Base-by-base conservation (phyloP, 306 rosid species). In the Dalbergia cultrata region DNA sequence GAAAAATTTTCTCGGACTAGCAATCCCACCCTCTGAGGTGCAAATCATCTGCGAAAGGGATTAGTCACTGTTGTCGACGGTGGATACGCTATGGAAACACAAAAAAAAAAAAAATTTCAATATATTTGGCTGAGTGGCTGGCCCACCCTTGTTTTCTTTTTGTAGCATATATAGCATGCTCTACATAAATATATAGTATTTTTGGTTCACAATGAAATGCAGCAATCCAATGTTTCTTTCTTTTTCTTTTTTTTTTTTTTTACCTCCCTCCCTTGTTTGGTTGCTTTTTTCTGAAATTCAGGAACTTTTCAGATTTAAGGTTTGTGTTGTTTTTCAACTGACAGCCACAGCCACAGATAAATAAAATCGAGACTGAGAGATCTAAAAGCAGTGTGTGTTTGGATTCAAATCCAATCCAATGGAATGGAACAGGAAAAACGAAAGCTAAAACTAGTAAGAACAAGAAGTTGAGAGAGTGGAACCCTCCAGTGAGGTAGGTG, bases 91-190 rank as follows among this genome's bases (percentile, higher is more conserved):
- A n/a, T n/a, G n/a, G n/a, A n/a, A n/a, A n/a, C n/a, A n/a, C n/a
- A n/a, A n/a, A n/a, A n/a, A n/a, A n/a, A n/a, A n/a, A n/a, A n/a
- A n/a, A n/a, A n/a, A n/a, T n/a, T n/a, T 83, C 64, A 39, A 35
- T 39, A 26, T 26, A 26, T 18, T 9, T n/a, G 44, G 62, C 62
- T 70, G 31, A 35, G 47, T 50, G 58, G 66, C n/a, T 82, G 90
- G 84, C 77, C 89, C 90, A 75, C 85, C 5, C 4, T 53, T 72
- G 22, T 76, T 83, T 54, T 53, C 70, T 16, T 57, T 65, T 9
- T 58, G 8, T 58, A 3, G 70, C 64, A 67, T 44, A 63, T 10
- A 14, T 9, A 16, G 17, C 2, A 16, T 54, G 22, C 60, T 2
- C 1, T 3, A 14, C 8, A 53, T 47, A 13, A 3, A 11, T 11